phyloP scores from a whole-genome alignment of 257 asterid species.

The Echites panduratus region DNA sequence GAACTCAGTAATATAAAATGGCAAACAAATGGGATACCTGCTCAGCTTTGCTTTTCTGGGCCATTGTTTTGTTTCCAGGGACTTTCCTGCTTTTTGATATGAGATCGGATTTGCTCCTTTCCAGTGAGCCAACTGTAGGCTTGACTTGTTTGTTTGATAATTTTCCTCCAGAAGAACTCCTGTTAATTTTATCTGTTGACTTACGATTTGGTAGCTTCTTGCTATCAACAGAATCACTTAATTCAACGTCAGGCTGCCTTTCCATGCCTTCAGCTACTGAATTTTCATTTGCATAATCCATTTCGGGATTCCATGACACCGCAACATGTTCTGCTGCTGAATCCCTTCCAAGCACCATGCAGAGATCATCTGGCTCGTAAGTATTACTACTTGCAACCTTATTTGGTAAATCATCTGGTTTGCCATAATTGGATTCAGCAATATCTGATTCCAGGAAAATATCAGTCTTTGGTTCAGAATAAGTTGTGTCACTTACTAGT shows the following conservation, averaged over 20 bases:
- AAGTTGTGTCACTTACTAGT: conserved; percentile 18
- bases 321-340: conserved; percentile 35
- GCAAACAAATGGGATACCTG: conserved; percentile 34
- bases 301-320: conserved; percentile 40
- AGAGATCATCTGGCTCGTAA: conserved; percentile 70
- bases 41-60: conserved; percentile 40
- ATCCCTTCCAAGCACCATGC: conserved; percentile 53
- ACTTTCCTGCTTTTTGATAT: conserved; percentile 35
- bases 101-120: conserved; percentile 49
- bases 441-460: conserved; percentile 49
- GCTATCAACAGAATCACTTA: conserved; percentile 24
- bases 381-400: conserved; percentile 24
- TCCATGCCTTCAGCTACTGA: conserved; percentile 27
- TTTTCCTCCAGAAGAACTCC: conserved; percentile 31
- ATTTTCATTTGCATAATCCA: conserved; percentile 39
- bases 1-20: background rate
- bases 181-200: conserved; percentile 18
- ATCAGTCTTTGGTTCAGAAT: conserved; percentile 38
- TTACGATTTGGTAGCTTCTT: conserved; percentile 23
- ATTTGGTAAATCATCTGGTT: conserved; percentile 21
- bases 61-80: conserved; percentile 32
- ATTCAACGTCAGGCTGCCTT: conserved; percentile 20
- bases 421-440: conserved; percentile 25
- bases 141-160: conserved; percentile 30
- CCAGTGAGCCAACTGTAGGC: conserved; percentile 35